Percentiles rank a stretch among this genome's conserved stretches.
Conservation (phyloP, 1,284 basidiomycete species). For the Rhodotorula sp. region DNA sequence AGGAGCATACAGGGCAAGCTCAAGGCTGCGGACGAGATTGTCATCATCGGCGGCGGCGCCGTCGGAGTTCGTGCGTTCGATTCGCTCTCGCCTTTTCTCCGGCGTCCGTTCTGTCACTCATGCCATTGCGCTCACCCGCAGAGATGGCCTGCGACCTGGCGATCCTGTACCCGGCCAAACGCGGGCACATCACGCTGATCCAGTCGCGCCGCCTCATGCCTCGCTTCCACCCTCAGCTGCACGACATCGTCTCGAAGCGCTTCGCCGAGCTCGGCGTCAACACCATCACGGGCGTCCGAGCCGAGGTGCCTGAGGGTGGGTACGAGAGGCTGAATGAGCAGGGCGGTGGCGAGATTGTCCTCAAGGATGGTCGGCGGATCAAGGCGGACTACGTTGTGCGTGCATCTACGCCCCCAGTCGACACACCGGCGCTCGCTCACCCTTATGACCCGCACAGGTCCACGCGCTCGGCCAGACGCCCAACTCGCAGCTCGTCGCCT, state of each 20-base stretch:
- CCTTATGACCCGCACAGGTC: constrained; percentile 54
- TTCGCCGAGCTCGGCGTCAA: constrained; percentile 51
- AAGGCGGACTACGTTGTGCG: constrained; percentile 65
- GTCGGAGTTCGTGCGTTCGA: constrained; percentile 48
- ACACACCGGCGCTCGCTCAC: not conserved
- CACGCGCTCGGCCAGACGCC: constrained; percentile 73
- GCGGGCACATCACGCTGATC: constrained; percentile 60
- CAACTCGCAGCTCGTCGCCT: constrained; percentile 62
- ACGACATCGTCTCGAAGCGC: constrained; percentile 52
- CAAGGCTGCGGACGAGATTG: constrained; percentile 48
- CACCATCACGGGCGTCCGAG: constrained; percentile 49
- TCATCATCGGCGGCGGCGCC: constrained; percentile 56
- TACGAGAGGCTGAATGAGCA: constrained; percentile 22
- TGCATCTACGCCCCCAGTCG: constrained; percentile 4
- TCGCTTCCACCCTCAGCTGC: constrained; percentile 62
- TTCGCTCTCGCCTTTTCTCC: too few relatives aligned
- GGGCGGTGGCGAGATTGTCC: constrained; percentile 23
- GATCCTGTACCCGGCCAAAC: constrained; percentile 60
- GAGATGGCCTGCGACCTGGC: constrained; percentile 69
- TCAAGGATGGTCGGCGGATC: constrained; percentile 60
- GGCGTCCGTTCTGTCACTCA: not conserved
- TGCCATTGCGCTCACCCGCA: not conserved
- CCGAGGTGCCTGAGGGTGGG: constrained; percentile 49
- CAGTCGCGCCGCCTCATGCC: constrained; percentile 67
- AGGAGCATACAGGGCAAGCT: constrained; percentile 45